A percentile compares a stretch with the other conserved stretches of the same genome.
Conservation (phyloP, 139 green algal species). For the Chlamydomonas eustigma region DNA sequence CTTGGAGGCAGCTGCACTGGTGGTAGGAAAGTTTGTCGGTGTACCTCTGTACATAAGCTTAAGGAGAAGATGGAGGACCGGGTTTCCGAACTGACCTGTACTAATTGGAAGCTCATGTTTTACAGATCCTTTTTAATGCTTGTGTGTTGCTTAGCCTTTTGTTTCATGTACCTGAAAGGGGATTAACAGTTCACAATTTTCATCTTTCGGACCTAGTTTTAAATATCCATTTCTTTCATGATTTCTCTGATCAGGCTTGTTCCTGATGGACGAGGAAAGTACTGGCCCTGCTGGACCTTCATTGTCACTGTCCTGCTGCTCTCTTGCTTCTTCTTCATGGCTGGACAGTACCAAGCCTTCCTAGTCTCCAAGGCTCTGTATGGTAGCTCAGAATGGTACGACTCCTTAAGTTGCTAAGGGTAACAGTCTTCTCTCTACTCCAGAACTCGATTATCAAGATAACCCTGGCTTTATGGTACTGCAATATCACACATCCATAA, state of each 20-base stretch:
- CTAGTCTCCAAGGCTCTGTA: not conserved
- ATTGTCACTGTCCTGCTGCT: not conserved
- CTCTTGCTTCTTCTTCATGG: constrained; percentile 8
- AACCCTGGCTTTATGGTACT: not conserved
- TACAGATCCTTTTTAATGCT: too few relatives aligned
- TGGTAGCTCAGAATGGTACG: not conserved
- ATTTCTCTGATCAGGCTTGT: not conserved
- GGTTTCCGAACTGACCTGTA: too few relatives aligned
- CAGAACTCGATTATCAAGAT: too few relatives aligned
- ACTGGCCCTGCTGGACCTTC: constrained; percentile 1
- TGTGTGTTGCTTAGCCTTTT: too few relatives aligned
- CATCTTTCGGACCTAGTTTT: too few relatives aligned
- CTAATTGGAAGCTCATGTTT: too few relatives aligned
- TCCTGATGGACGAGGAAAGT: not conserved
- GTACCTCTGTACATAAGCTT: too few relatives aligned
- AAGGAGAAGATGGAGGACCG: too few relatives aligned
- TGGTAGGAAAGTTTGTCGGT: too few relatives aligned
- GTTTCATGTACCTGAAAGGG: too few relatives aligned
- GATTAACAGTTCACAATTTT: too few relatives aligned
- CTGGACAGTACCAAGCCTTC: not conserved
- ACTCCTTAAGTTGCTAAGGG: not conserved
- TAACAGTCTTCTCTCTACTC: not conserved
- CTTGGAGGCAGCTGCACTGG: not conserved
- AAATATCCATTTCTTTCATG: not conserved
- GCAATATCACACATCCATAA: not conserved